These are phyloP conservation scores for Plasmodium gallinaceum DNA, from an alignment of 169 alveolate genomes.

Conservation along the genomic window DNA sequence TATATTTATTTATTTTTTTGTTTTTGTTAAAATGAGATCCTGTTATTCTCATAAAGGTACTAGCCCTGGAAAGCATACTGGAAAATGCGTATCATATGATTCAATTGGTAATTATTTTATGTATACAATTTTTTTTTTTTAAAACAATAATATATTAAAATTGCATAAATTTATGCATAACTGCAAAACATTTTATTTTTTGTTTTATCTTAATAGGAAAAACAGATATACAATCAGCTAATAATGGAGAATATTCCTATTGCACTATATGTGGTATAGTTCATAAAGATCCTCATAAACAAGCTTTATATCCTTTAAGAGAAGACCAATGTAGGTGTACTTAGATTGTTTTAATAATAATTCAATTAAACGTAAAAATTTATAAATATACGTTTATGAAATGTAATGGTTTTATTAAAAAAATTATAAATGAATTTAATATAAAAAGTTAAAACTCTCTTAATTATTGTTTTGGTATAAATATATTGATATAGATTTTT, in stretches of 20 bases:
- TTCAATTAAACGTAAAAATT: background rate
- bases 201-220: constrained; percentile 19
- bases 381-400: background rate
- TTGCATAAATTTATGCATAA: background rate
- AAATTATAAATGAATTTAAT: too few species aligned
- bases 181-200: background rate
- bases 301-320: constrained; percentile 43
- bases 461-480: too few species aligned
- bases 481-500: too few species aligned
- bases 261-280: constrained; percentile 53
- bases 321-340: constrained; percentile 29
- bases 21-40: constrained; percentile 50
- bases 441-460: too few species aligned
- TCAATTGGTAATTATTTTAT: constrained; percentile 34
- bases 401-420: too few species aligned
- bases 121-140: background rate
- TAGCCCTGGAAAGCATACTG: constrained; percentile 69
- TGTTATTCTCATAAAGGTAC: constrained; percentile 72
- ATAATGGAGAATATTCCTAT: constrained; percentile 31
- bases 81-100: constrained; percentile 21
- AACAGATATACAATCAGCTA: constrained; percentile 41
- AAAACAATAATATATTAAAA: too few species aligned
- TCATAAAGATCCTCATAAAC: constrained; percentile 67
- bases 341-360: background rate
- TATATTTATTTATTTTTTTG: background rate